These are phyloP conservation scores for Chrysochromulina tobinii DNA, from an alignment of 78 protist species.

Conservation along the genomic window DNA sequence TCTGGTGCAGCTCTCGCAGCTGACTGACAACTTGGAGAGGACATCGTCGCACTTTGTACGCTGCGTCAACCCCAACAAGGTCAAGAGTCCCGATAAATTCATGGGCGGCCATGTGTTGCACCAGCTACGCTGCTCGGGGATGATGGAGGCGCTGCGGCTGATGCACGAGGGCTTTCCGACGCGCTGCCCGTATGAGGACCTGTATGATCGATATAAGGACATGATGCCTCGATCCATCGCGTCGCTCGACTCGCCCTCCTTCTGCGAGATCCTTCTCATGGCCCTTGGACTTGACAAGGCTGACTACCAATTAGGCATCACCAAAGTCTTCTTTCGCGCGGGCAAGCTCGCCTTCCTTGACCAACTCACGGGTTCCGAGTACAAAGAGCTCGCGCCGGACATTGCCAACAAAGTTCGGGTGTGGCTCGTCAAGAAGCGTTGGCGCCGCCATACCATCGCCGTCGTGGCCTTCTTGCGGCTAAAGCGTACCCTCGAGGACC, in stretches of 20 bases:
- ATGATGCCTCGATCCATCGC: conserved; percentile 3
- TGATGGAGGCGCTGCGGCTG: conserved; percentile 37
- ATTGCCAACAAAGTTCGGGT: conserved; percentile 1
- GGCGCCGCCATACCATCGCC: conserved; percentile 20
- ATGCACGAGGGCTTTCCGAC: conserved; percentile 37
- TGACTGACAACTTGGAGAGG: background rate
- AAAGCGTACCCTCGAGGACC: background rate
- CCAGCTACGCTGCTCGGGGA: conserved; percentile 46
- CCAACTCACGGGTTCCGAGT: background rate
- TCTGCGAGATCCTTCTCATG: conserved; percentile 29
- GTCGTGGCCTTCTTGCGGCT: background rate
- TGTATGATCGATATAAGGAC: conserved; percentile 29
- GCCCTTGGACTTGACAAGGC: background rate
- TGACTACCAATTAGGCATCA: conserved; percentile 28
- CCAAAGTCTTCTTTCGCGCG: conserved; percentile 28
- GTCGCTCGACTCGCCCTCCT: conserved; percentile 21
- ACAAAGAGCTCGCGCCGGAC: conserved; percentile 27
- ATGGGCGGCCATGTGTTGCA: conserved; percentile 16
- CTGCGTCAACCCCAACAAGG: conserved; percentile 44
- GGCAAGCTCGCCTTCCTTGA: conserved; percentile 29
- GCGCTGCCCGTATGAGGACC: conserved; percentile 25
- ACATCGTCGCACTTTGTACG: conserved; percentile 35
- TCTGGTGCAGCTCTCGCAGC: background rate
- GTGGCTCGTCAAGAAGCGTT: conserved; percentile 11
- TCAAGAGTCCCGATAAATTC: background rate